Conservation (phyloP, 176 grass and related monocot genomes). For the Pontederia paniculata region DNA sequence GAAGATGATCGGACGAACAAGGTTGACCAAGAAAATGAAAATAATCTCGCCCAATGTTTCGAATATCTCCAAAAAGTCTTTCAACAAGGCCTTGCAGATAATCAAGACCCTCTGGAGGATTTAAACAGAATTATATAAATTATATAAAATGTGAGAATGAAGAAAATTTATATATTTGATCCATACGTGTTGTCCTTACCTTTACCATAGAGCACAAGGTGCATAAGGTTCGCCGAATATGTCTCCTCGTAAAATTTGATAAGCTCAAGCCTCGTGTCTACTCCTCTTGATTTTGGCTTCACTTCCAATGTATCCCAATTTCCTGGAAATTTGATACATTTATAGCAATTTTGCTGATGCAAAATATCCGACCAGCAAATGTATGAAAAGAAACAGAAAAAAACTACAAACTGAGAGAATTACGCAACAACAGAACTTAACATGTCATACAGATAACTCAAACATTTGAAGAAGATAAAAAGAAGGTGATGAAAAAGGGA, state of each 20-base stretch:
- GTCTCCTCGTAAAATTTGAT: constrained; percentile 88
- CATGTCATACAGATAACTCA: too few species aligned
- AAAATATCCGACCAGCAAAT: too few species aligned
- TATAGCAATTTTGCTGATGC: background rate
- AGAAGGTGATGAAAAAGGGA: too few species aligned
- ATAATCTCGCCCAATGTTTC: constrained; percentile 41
- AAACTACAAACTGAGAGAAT: too few species aligned
- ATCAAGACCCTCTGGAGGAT: constrained; percentile 57
- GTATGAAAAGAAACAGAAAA: too few species aligned
- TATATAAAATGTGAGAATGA: constrained; percentile 12
- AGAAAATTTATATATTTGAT: background rate
- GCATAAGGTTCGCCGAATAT: constrained; percentile 97
- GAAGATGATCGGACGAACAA: constrained; percentile 72
- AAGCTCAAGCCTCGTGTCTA: constrained; percentile 83
- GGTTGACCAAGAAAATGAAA: constrained; percentile 75
- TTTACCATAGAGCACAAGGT: constrained; percentile 93
- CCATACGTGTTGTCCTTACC: constrained; percentile 26
- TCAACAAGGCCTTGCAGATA: constrained; percentile 72
- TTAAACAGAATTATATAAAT: constrained; percentile 10
- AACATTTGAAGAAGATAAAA: too few species aligned
- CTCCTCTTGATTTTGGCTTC: constrained; percentile 77
- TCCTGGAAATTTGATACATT: constrained; percentile 25
- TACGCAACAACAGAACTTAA: too few species aligned
- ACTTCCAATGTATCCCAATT: constrained; percentile 93
- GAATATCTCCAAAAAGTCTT: constrained; percentile 57